Base-by-base conservation (phyloP, 768 basidiomycete genomes). In the Tulasnella sp. region DNA sequence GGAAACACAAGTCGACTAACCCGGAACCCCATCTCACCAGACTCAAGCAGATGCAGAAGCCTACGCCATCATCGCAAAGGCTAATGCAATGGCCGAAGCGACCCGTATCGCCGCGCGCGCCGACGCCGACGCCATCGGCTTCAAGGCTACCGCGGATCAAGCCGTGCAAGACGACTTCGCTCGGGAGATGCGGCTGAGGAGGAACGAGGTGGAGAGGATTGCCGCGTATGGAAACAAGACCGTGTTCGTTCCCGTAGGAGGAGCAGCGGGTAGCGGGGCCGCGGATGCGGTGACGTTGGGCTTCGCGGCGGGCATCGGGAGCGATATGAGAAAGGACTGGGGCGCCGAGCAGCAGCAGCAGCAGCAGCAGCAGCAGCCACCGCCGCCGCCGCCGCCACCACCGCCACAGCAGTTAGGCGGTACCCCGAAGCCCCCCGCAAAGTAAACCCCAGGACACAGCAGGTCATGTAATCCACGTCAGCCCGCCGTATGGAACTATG, bases 21-120 rank as follows among this genome's bases (percentile, higher is more conserved):
- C n/a, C n/a, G n/a, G n/a, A n/a, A n/a, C n/a, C n/a, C n/a, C n/a
- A n/a, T n/a, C n/a, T n/a, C n/a, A n/a, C 7, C 89, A 88, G 9
- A 93, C 93, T 4, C 89, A 89, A 80, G 91, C 92, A 2, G 87
- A 88, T 76, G 92, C 93, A 8, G 84, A 93, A 80, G 84, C 84
- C n/a, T 83, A 85, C 3, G 85, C 86, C 80, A 91, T 94, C 73
- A 87, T 93, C 73, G 88, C 92, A 6, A 90, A 90, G 79, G 91
- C 93, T 6, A 87, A 90, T 79, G 93, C 93, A 0, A 86, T 90
- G 67, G 92, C 93, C 0, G 89, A 93, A 81, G 92, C 92, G 1
- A 93, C 90, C 0, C 86, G 89, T n/a, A 80, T 93, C n/a, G 54
- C 71, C 4, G 80, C 79, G 4, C 31, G 74, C 6, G 80, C 80